A percentile compares a stretch with the other conserved stretches of the same genome.
These are phyloP conservation scores for Paecilomyces formosus DNA, from an alignment of 2,329 filamentous ascomycete genomes.

Conservation along the genomic window DNA sequence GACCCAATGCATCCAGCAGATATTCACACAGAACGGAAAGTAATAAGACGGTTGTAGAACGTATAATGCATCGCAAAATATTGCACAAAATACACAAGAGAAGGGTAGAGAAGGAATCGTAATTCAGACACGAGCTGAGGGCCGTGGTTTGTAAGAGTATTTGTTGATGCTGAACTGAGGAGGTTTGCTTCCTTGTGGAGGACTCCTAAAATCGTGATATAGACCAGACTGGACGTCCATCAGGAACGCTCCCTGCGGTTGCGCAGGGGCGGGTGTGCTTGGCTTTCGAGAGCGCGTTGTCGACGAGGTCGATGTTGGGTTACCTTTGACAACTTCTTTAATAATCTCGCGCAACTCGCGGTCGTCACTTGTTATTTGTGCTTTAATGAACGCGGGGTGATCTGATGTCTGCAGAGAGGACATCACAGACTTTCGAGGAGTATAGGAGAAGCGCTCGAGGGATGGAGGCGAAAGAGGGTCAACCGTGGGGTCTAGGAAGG, in stretches of 20 bases:
- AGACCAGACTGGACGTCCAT: constrained; percentile 36
- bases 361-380: constrained; percentile 72
- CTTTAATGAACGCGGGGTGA: constrained; percentile 62
- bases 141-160: constrained; percentile 24
- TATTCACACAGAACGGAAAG: not conserved
- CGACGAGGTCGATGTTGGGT: constrained; percentile 10
- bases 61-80: not conserved
- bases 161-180: constrained; percentile 23
- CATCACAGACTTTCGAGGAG: constrained; percentile 71
- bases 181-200: constrained; percentile 22
- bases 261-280: constrained; percentile 18
- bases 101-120: constrained; percentile 2
- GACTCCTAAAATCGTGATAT: constrained; percentile 22
- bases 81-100: constrained; percentile 4
- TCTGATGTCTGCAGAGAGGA: constrained; percentile 52
- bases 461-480: constrained; percentile 51
- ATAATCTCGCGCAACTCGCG: constrained; percentile 67
- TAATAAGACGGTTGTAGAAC: not conserved
- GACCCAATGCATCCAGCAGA: constrained; percentile 6
- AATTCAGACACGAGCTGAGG: constrained; percentile 20
- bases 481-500: constrained; percentile 60
- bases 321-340: constrained; percentile 47
- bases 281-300: constrained; percentile 9
- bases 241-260: constrained; percentile 37
- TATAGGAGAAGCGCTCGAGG: constrained; percentile 60